Conservation (phyloP, 352 stramenopile species). For the Phytophthora quininea region DNA sequence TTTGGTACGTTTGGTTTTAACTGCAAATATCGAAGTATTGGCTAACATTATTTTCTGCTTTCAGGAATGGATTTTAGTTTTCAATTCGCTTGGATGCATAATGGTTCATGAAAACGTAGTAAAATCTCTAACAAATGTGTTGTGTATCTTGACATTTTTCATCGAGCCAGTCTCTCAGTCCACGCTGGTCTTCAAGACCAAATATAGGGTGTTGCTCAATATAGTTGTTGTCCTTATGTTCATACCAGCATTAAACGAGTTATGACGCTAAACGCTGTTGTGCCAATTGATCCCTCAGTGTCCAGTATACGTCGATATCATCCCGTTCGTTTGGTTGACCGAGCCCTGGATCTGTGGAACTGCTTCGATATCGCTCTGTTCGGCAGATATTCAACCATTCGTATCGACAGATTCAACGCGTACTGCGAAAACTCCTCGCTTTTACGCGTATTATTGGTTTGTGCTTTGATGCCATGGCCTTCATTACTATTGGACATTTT, state of each 20-base stretch:
- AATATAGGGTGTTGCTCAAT: too few relatives aligned
- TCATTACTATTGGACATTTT: conserved; percentile 11
- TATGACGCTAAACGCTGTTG: background rate
- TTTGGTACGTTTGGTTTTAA: conserved; percentile 1
- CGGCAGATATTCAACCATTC: conserved; percentile 8
- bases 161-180: too few relatives aligned
- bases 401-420: background rate
- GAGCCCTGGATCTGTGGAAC: background rate
- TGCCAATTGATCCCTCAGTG: background rate
- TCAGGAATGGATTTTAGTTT: conserved; percentile 3
- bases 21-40: background rate
- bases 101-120: too few relatives aligned
- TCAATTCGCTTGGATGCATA: background rate
- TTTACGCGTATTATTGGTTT: background rate
- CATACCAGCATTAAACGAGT: background rate
- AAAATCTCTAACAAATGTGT: background rate
- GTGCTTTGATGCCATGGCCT: background rate
- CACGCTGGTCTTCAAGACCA: too few relatives aligned
- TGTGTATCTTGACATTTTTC: background rate
- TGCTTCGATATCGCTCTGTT: conserved; percentile 7
- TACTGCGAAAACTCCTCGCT: conserved; percentile 2
- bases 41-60: background rate
- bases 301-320: background rate
- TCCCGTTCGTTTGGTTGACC: background rate
- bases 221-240: background rate